Percentiles rank a stretch among this genome's conserved stretches.
Conservation (phyloP, 352 stramenopile species). For the Phytophthora syringae region DNA sequence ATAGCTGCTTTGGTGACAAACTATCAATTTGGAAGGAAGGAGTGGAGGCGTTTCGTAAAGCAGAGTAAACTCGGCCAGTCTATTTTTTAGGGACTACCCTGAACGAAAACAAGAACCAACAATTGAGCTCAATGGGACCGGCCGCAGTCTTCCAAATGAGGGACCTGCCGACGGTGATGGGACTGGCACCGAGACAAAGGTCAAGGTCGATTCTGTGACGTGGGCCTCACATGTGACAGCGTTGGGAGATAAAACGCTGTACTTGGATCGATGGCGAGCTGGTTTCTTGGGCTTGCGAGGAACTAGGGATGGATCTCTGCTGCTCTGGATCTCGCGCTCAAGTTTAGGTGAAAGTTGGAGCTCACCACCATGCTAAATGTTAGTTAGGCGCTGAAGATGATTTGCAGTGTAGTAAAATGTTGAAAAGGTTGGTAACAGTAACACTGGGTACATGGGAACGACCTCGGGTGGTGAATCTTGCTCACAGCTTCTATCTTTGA, state of each 20-base stretch:
- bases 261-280: conserved; percentile 56
- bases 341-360: conserved; percentile 34
- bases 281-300: conserved; percentile 46
- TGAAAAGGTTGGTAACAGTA: neutral
- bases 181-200: too few relatives aligned
- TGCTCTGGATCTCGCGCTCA: conserved; percentile 46
- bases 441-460: too few relatives aligned
- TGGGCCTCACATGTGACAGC: conserved; percentile 38
- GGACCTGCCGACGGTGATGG: too few relatives aligned
- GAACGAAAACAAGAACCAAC: too few relatives aligned
- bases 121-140: too few relatives aligned
- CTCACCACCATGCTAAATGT: conserved; percentile 49
- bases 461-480: too few relatives aligned
- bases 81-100: too few relatives aligned
- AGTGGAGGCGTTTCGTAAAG: conserved; percentile 14
- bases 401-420: neutral
- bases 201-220: conserved; percentile 36
- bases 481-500: too few relatives aligned
- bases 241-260: conserved; percentile 48
- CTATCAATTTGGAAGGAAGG: neutral
- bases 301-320: conserved; percentile 46
- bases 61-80: conserved; percentile 4
- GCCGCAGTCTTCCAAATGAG: too few relatives aligned
- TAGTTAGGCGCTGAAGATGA: conserved; percentile 25
- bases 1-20: neutral